Evolutionary conservation across 495 filamentous ascomycete species (phyloP), one percentile per base, ranked within the genome.

Genomic region (Aspergillus panamensis): DNA sequence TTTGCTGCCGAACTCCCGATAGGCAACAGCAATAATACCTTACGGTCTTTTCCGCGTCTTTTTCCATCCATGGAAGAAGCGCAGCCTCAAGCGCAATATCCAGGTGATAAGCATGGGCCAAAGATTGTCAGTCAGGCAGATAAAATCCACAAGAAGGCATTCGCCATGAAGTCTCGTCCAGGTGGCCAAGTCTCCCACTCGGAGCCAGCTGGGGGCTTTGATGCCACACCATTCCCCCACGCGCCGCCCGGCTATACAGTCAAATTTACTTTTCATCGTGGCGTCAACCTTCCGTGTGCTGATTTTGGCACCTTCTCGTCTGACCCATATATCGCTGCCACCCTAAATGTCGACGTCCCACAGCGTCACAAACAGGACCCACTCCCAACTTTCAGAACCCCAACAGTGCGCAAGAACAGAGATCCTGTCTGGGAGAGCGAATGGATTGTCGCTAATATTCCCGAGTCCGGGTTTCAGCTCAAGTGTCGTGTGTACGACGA

Each of bases 371-470:
- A 90, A 61, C 87, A 94, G 69, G 86, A 91, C 62, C 88, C 90
- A 0, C 70, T 79, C 4, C 70, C 94, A 31, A 72, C 75, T n/a
- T 84, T 86, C 59, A 84, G 93, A 5, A 95, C 91, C 0, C 84
- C 80, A 0, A 97, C 93, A 0, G 70, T 92, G 12, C 83, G 85
- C 45, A 83, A 75, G 51, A 84, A 80, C 39, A 83, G 80, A 7
- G 81, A 94, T 60, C 91, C 93, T 0, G 76, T 73, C 16, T 97
- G 93, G 93, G 82, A 96, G 40, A 80, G 82, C 17, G 84, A 89
- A 32, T 97, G 93, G 93, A 82, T 90, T 35, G 85, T 97, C 32
- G 87, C 89, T 47, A 92, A 96, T 62, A 80, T 97, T 0, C 91
- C 92, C 0, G 73, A 83, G 0, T 82, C 80, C 1, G 92, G 92